Evolutionary conservation across 1,284 basidiomycete genomes (phyloP).

Genomic region (Ganoderma lingzhi): DNA sequence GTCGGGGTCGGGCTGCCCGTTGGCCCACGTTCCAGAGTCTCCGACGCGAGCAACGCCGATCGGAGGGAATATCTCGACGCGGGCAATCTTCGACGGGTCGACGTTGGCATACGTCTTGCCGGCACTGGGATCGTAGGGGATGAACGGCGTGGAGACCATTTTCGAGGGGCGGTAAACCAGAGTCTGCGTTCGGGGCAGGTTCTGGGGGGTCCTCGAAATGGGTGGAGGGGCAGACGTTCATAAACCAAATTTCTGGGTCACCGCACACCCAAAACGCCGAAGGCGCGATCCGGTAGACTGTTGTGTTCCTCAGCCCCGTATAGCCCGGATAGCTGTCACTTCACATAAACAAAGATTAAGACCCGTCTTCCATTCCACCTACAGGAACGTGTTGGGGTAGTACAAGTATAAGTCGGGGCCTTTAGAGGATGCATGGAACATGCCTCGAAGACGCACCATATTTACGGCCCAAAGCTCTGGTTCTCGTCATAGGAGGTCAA

Average conservation of each 20-base stretch:
- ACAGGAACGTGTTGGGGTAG: slow-evolving; percentile 5
- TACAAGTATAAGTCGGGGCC: not conserved
- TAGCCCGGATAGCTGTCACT: not conserved
- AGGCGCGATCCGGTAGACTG: not conserved
- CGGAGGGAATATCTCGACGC: slow-evolving; percentile 38
- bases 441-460: not conserved
- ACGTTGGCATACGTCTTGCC: slow-evolving; percentile 1
- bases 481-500: not conserved
- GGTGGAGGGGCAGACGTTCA: not conserved
- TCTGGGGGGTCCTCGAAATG: not conserved
- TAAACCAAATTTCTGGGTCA: not conserved
- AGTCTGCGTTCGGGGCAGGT: not conserved
- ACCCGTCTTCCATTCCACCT: not conserved
- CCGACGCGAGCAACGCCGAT: slow-evolving; percentile 39
- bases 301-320: not conserved
- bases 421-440: not conserved
- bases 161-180: not conserved
- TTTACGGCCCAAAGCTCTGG: not conserved
- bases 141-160: not conserved
- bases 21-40: slow-evolving; percentile 28
- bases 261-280: not conserved
- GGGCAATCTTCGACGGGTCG: slow-evolving; percentile 23
- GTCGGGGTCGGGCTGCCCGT: slow-evolving; percentile 9
- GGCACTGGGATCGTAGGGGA: slow-evolving; percentile 11
- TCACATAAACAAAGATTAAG: not conserved